Conservation (phyloP, 306 rosid species). For the Prunus mongolica region DNA sequence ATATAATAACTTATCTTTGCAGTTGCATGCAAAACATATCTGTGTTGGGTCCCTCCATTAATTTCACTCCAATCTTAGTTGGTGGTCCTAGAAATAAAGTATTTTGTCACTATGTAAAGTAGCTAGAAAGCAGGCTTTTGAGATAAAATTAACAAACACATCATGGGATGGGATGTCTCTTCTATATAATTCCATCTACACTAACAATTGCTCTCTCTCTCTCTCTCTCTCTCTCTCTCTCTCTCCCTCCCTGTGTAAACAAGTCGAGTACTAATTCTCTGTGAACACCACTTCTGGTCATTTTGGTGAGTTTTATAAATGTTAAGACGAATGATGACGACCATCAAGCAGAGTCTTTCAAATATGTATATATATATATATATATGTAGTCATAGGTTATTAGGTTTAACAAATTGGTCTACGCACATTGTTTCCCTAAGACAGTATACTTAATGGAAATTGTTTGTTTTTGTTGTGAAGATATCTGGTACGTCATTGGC, state of each 20-base stretch:
- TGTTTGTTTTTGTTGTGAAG: not conserved
- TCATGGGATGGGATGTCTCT: not conserved
- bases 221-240: too few species aligned
- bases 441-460: not conserved
- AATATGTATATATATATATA: not conserved
- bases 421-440: not conserved
- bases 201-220: not conserved
- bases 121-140: not conserved
- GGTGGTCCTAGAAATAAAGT: not conserved
- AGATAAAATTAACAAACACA: not conserved
- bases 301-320: too few species aligned
- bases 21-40: not conserved
- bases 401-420: not conserved
- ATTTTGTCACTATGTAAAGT: not conserved
- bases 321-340: too few species aligned
- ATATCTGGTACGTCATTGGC: not conserved
- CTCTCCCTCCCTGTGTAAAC: too few species aligned
- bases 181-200: not conserved
- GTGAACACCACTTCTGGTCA: not conserved
- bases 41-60: not conserved
- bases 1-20: not conserved
- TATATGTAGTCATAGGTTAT: not conserved
- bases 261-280: not conserved
- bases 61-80: not conserved
- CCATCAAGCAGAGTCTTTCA: not conserved